A percentile compares a stretch with the other conserved stretches of the same genome.
Evolutionary conservation across 768 basidiomycete species (phyloP).

Genomic region (Lepiota subincarnata): DNA sequence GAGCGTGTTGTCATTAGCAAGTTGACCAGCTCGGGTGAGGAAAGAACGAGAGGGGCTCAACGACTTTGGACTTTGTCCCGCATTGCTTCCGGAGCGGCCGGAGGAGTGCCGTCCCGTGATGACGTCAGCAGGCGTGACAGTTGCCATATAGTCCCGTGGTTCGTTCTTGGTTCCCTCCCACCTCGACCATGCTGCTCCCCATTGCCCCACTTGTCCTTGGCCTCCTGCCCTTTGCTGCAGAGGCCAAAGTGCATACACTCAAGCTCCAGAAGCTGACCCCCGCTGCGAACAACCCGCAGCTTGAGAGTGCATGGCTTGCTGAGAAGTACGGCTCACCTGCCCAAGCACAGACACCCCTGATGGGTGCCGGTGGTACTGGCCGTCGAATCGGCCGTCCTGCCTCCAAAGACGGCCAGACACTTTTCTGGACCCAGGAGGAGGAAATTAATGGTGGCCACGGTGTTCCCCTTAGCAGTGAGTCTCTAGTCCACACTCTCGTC

Average conservation of each 20-base stretch:
- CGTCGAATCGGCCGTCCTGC: constrained; percentile 46
- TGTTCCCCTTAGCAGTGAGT: constrained; percentile 87
- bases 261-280: constrained; percentile 84
- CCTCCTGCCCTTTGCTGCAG: constrained; percentile 48
- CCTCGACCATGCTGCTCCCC: constrained; percentile 33
- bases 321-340: constrained; percentile 80
- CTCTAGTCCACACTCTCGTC: not conserved
- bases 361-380: constrained; percentile 72
- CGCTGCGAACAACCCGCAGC: constrained; percentile 52
- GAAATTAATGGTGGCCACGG: constrained; percentile 72
- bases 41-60: not conserved
- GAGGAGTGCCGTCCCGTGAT: not conserved
- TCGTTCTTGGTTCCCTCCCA: not conserved
- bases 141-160: constrained; percentile 5
- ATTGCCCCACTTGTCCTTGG: constrained; percentile 31
- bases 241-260: constrained; percentile 69
- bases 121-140: constrained; percentile 4
- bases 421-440: constrained; percentile 76
- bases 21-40: not conserved
- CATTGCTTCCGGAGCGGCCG: not conserved
- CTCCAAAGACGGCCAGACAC: constrained; percentile 45
- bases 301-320: constrained; percentile 83
- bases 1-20: constrained; percentile 29
- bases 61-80: not conserved
- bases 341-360: constrained; percentile 50